Evolutionary conservation across 306 rosid species (phyloP), one percentile per base, ranked within the genome.

Genomic region (Erythrophleum fordii): DNA sequence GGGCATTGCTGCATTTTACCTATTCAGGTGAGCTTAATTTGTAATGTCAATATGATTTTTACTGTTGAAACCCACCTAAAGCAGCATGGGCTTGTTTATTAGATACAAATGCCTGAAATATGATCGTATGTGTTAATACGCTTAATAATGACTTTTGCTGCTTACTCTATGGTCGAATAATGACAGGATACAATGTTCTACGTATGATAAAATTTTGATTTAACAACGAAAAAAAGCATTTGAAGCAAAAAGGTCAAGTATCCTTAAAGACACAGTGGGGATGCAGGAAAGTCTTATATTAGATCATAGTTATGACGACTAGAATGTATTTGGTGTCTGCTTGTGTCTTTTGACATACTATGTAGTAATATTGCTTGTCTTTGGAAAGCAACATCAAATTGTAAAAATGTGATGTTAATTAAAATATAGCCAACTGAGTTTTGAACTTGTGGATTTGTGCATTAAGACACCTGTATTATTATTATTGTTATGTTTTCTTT

Each of bases 371-470:
- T 29, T 70, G 28, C 68, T 25, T 83, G 23, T 29, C 20, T 62
- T 6, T 35, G 22, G 59, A 58, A 37, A 53, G 71, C 46, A 41
- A 65, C 82, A n/a, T 74, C 31, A 16, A 44, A 72, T 44, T 64
- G 11, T 37, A 64, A 70, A 72, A 66, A 64, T 28, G 29, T 80
- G 55, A 80, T 34, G 37, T 69, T n/a, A 80, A 45, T 53, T 62
- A 75, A 7, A 49, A 58, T 72, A 59, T 31, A 49, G 14, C 73
- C 51, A 39, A 39, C 29, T 14, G 23, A 64, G 22, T 37, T 59
- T 81, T 77, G 67, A 73, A 66, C 72, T 22, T 35, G 39, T 37
- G 77, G 53, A 59, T 58, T 52, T 72, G 52, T 66, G 68, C 34
- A 28, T 34, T 28, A n/a, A 49, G 44, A 25, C 59, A 42, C 31